A percentile compares a stretch with the other conserved stretches of the same genome.
Evolutionary conservation across 225 moss, liverwort and hornwort genomes (phyloP).

Genomic region (Marchantia polymorpha): DNA sequence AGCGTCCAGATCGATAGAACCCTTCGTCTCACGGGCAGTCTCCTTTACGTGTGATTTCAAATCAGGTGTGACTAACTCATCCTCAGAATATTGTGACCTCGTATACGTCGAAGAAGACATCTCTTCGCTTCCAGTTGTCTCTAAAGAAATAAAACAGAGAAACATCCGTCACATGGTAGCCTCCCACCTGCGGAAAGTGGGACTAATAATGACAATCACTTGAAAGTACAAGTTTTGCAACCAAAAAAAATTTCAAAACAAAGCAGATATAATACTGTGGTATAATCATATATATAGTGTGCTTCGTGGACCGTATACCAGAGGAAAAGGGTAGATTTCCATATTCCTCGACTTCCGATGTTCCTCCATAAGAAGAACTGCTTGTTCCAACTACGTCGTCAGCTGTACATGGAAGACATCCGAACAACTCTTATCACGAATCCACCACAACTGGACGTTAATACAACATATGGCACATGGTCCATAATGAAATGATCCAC

Average conservation of each 20-base stretch:
- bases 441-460: too few species aligned
- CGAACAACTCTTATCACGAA: too few species aligned
- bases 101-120: neutral
- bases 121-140: neutral
- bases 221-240: neutral
- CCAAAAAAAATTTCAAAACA: neutral
- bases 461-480: too few species aligned
- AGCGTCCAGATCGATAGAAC: slow-evolving; percentile 24
- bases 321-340: neutral
- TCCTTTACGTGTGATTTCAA: neutral
- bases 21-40: neutral
- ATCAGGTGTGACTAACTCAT: neutral
- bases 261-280: too few species aligned
- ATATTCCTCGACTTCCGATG: neutral
- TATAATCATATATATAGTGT: neutral
- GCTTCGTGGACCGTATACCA: neutral
- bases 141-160: neutral
- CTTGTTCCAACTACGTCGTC: slow-evolving; percentile 2
- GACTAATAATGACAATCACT: neutral
- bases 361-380: neutral
- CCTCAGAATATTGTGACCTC: neutral
- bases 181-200: neutral
- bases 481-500: too few species aligned
- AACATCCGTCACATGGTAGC: neutral
- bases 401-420: slow-evolving; percentile 22